A percentile compares a stretch with the other conserved stretches of the same genome.
Conservation (phyloP, 768 basidiomycete genomes). For the Hypholoma sublateritium region DNA sequence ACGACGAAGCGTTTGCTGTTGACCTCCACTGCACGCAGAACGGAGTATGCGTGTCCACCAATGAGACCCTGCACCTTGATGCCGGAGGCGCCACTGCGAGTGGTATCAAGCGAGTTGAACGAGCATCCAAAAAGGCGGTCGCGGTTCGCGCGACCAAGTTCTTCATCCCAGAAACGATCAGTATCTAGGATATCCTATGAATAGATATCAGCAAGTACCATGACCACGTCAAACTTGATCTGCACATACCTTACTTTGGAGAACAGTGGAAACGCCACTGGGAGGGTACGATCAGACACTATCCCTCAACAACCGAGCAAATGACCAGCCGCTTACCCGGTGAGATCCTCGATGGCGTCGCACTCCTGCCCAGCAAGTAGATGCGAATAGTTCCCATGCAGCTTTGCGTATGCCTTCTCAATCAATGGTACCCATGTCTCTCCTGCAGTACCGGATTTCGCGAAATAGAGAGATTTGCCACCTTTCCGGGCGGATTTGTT, state of each 20-base stretch:
- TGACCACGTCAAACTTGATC: neutral
- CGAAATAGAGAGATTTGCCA: slow-evolving; percentile 49
- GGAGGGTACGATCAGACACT: neutral
- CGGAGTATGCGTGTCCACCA: slow-evolving; percentile 47
- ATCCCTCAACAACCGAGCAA: neutral
- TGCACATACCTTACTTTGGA: slow-evolving; percentile 36
- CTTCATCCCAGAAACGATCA: slow-evolving; percentile 54
- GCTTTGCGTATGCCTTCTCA: slow-evolving; percentile 60
- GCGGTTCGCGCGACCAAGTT: slow-evolving; percentile 47
- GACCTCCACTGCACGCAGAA: slow-evolving; percentile 42
- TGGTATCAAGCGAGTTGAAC: slow-evolving; percentile 35
- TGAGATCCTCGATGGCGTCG: slow-evolving; percentile 58
- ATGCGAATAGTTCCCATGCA: slow-evolving; percentile 50
- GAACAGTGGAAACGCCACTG: slow-evolving; percentile 45
- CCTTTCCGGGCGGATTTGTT: slow-evolving; percentile 44
- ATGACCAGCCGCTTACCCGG: slow-evolving; percentile 35
- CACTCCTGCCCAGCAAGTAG: slow-evolving; percentile 41
- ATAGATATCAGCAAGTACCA: neutral
- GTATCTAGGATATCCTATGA: slow-evolving; percentile 45
- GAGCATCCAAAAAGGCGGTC: slow-evolving; percentile 56
- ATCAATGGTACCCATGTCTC: slow-evolving; percentile 60
- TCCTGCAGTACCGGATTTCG: slow-evolving; percentile 41
- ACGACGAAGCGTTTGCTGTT: slow-evolving; percentile 48
- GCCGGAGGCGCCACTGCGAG: slow-evolving; percentile 27
- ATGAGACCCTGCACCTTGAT: slow-evolving; percentile 35